These are phyloP conservation scores for Solanum aculeatissimum DNA, from an alignment of 305 asterid species.

Conservation along the genomic window DNA sequence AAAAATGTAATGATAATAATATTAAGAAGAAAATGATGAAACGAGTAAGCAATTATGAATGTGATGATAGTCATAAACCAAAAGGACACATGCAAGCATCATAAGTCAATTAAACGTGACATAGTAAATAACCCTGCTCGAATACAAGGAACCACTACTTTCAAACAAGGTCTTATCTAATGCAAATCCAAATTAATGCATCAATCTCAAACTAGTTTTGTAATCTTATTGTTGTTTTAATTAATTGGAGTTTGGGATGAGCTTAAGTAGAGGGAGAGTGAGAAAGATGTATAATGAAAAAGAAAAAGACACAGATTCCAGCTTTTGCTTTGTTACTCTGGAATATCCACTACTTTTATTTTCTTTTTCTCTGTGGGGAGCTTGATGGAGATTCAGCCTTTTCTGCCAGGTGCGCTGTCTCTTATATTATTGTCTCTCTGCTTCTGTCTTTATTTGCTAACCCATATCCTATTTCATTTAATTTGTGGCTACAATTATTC, in stretches of 20 bases:
- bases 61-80: background rate
- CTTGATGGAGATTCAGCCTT: constrained; percentile 1
- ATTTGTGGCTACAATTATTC: background rate
- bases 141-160: too few relatives aligned
- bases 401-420: background rate
- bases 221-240: background rate
- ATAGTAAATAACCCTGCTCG: too few relatives aligned
- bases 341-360: background rate
- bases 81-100: background rate
- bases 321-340: background rate
- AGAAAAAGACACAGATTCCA: background rate
- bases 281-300: background rate
- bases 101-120: background rate
- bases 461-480: background rate
- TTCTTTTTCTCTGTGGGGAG: background rate
- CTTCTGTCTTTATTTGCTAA: background rate
- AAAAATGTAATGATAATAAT: background rate
- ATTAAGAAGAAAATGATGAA: background rate
- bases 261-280: background rate
- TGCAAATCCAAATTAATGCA: too few relatives aligned
- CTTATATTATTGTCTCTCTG: background rate
- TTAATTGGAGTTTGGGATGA: background rate
- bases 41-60: background rate
- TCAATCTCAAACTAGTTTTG: too few relatives aligned
- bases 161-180: too few relatives aligned